Conservation (phyloP, 495 filamentous ascomycete genomes). For the Apodospora peruviana region DNA sequence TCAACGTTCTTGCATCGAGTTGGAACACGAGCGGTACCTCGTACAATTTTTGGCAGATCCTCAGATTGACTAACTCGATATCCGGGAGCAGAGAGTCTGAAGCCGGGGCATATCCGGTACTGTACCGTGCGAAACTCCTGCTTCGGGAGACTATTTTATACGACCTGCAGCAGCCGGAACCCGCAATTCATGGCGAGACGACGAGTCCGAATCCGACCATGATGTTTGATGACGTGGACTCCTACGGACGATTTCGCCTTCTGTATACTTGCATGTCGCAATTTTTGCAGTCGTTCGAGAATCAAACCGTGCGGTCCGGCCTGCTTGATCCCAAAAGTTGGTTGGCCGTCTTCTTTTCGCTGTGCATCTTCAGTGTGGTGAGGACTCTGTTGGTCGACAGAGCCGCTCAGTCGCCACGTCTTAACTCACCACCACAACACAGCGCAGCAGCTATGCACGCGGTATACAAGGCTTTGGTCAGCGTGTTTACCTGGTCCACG, state of each 20-base stretch:
- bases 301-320: constrained; percentile 28
- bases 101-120: constrained; percentile 33
- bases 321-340: constrained; percentile 35
- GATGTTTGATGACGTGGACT: constrained; percentile 38
- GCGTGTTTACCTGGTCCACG: constrained; percentile 34
- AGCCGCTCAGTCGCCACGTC: constrained; percentile 27
- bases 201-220: constrained; percentile 28
- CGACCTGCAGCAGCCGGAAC: constrained; percentile 42
- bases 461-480: constrained; percentile 42
- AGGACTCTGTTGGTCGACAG: constrained; percentile 41
- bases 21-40: constrained; percentile 40
- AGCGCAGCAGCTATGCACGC: constrained; percentile 37
- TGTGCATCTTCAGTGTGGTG: constrained; percentile 47
- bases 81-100: constrained; percentile 37
- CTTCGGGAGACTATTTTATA: constrained; percentile 45
- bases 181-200: constrained; percentile 38
- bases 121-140: constrained; percentile 44
- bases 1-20: constrained; percentile 39
- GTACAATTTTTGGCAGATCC: constrained; percentile 42
- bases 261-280: constrained; percentile 43
- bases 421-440: constrained; percentile 25
- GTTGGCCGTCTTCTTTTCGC: constrained; percentile 41
- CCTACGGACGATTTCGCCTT: constrained; percentile 37
- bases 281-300: constrained; percentile 43
- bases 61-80: constrained; percentile 37